Base-by-base conservation (phyloP, 2,329 filamentous ascomycete species). In the Pseudogymnoascus sp. region DNA sequence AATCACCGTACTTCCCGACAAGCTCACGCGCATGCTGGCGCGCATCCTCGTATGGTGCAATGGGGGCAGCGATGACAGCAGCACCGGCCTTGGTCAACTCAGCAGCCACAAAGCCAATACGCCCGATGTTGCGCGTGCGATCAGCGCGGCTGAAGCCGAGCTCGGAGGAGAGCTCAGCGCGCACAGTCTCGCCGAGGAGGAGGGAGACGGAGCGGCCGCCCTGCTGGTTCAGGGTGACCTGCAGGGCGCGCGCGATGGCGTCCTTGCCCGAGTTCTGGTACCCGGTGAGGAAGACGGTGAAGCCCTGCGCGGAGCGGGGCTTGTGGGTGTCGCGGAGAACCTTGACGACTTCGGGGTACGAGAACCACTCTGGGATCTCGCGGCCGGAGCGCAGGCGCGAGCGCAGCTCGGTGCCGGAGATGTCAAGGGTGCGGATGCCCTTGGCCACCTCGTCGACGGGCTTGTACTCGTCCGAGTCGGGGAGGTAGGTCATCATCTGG, bases 401-500 rank as follows among this genome's bases (percentile, higher is more conserved):
- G 74, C 95, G 93, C 73, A 99, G 90, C 82, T 99, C 95, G 66
- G 89, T 92, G 66, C 89, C 89, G 38, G 88, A 92, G 76, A 93
- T 93, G 81, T 93, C 91, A 69, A 91, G 84, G 61, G 93, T 97
- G 77, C 91, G 90, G 73, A 89, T 83, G 69, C 91, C 92, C 73
- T 87, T 81, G 71, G 88, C 81, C 66, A 99, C 93, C 81, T 97
- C 85, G 79, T 99, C 91, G 77, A 92, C 86, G 64, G 95, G 95
- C 72, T 86, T 87, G 83, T 99, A 99, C 83, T 97, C 95, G 77
- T 99, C 95, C 74, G 86, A 88, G 79, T 97, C 95, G 70, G 95
- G 95, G 65, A 97, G 89, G 81, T 97, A 99, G 67, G 96, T 97
- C 89, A 99, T 96, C 86, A 96, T 92, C 82, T 97, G 93, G 89